Percentiles rank a stretch among this genome's conserved stretches.
phyloP scores from a whole-genome alignment of 345 rosid species.

The Eucalyptus curtisii region DNA sequence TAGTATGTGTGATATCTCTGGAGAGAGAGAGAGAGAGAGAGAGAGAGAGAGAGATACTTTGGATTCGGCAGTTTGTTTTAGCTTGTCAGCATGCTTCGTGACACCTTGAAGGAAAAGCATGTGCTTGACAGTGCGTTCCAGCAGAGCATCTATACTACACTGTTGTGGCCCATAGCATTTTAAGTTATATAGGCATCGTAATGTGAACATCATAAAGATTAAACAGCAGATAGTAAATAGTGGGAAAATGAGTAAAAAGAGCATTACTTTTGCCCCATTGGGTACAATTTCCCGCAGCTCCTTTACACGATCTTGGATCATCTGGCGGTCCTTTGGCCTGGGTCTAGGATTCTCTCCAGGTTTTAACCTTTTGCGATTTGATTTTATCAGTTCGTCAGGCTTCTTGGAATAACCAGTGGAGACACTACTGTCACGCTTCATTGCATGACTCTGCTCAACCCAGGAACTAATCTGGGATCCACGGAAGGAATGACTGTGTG shows the following conservation, averaged over 20 bases:
- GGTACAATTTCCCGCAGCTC: slow-evolving; percentile 98
- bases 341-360: slow-evolving; percentile 95
- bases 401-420: slow-evolving; percentile 58
- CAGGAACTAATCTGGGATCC: slow-evolving; percentile 88
- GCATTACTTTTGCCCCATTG: slow-evolving; percentile 77
- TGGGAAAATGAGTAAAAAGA: background rate
- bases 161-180: slow-evolving; percentile 11
- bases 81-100: slow-evolving; percentile 86
- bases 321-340: slow-evolving; percentile 98
- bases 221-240: background rate
- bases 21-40: background rate
- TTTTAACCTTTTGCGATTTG: slow-evolving; percentile 76
- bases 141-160: slow-evolving; percentile 98
- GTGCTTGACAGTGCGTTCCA: slow-evolving; percentile 92
- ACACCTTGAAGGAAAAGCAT: slow-evolving; percentile 99
- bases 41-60: slow-evolving; percentile 32
- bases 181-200: background rate
- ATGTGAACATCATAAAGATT: background rate
- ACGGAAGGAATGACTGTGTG: slow-evolving; percentile 38
- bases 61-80: slow-evolving; percentile 71
- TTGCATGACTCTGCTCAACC: slow-evolving; percentile 58
- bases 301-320: slow-evolving; percentile 98
- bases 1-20: background rate
- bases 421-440: slow-evolving; percentile 38
- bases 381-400: slow-evolving; percentile 47